Base-by-base conservation (phyloP, 176 grass and related monocot species). In the Eragrostis curvula region DNA sequence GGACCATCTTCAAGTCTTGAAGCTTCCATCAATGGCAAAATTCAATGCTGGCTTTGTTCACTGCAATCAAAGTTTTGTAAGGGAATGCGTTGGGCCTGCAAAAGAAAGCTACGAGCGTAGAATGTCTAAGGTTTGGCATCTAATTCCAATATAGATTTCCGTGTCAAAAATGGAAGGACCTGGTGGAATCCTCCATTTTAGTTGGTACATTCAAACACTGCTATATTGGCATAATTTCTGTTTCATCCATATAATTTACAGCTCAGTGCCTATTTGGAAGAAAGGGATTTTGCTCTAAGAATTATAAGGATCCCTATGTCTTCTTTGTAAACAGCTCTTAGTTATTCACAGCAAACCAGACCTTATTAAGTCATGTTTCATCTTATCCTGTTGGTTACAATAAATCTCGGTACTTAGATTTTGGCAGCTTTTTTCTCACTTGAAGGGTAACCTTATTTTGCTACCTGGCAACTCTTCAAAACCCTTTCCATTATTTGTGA, bases 1-100 rank as follows among this genome's bases (percentile, higher is more conserved):
- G 96, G 96, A 96, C 65, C 82, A 93, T 41, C 92, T 96, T 87
- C 96, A 99, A 85, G 88, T 93, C 47, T 88, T 99, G 89, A 90
- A 92, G 66, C 93, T 96, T 88, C 96, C 96, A 85, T 99, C 96
- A 41, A 99, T 99, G 93, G 91, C 96, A 65, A 99, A 99, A 83
- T 99, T 99, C 67, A 93, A 92, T 88, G 93, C 90, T 57, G 93
- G 89, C 1, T 95, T 98, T 93, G 59, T 86, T 84, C 89, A 91
- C 66, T 99, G 96, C 87, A 96, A 96, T 67, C 72, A 56, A 79
- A 96, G 88, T 88, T 99, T 99, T 73, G 83, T 92, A 77, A 85
- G 42, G 77, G 91, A 91, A 18, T 99, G 96, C 13, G 87, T 96
- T 63, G 96, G 93, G 10, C 93, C 96, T 88, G 71, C 93, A 51